Evolutionary conservation across 2,329 filamentous ascomycete species (phyloP).

Genomic region (Chaetomium globosum): DNA sequence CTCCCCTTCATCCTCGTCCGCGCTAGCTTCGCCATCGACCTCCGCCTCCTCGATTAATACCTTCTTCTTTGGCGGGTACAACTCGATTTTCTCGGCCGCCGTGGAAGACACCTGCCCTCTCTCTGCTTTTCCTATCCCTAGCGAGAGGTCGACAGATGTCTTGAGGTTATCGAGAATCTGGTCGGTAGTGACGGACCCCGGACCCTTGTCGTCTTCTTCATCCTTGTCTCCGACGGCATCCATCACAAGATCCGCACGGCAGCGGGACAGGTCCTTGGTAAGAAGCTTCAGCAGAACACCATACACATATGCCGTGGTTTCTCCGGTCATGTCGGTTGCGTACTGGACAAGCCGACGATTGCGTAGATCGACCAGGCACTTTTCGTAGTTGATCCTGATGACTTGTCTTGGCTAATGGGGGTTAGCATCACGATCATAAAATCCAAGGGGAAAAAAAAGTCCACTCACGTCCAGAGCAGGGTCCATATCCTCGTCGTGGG

Average conservation of each 20-base stretch:
- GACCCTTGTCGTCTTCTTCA: slow-evolving; percentile 41
- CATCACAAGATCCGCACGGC: slow-evolving; percentile 60
- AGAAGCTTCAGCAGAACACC: slow-evolving; percentile 70
- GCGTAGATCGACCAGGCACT: slow-evolving; percentile 78
- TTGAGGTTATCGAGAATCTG: slow-evolving; percentile 60
- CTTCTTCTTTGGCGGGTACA: slow-evolving; percentile 36
- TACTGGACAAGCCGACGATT: slow-evolving; percentile 76
- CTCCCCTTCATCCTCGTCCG: slow-evolving; percentile 43
- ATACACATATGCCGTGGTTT: slow-evolving; percentile 77
- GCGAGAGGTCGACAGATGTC: slow-evolving; percentile 55
- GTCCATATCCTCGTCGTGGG: slow-evolving; percentile 48
- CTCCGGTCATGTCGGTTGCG: slow-evolving; percentile 69
- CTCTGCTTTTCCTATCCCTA: slow-evolving; percentile 60
- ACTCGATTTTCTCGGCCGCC: slow-evolving; percentile 53
- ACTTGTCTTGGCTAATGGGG: slow-evolving; percentile 65
- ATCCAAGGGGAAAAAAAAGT: background rate
- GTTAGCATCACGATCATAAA: slow-evolving; percentile 21
- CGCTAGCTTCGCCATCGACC: slow-evolving; percentile 42
- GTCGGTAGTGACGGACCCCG: slow-evolving; percentile 53
- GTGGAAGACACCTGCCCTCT: slow-evolving; percentile 51
- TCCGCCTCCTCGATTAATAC: slow-evolving; percentile 37
- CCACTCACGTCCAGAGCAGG: slow-evolving; percentile 55
- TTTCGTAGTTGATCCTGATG: slow-evolving; percentile 81
- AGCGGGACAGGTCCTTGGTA: slow-evolving; percentile 68
- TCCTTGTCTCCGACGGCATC: slow-evolving; percentile 45